Base-by-base conservation (phyloP, 108 stramenopile species). In the Epipyxis sp. region DNA sequence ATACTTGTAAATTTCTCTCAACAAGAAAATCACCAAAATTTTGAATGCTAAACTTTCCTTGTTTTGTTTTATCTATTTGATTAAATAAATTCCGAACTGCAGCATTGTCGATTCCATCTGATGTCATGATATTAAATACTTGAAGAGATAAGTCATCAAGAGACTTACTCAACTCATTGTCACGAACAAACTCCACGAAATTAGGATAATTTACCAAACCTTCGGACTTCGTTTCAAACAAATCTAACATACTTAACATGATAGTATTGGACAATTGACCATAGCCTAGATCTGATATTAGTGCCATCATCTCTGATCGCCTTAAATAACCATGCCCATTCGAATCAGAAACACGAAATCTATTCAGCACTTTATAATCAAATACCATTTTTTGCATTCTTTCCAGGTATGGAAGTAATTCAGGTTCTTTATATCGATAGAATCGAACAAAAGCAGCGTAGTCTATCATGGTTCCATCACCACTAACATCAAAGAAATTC, bases 401-500 rank as follows among this genome's bases (percentile, higher is more conserved):
- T 6, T 13, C 46, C 6, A 50, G 13, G 20, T 3, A 37, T 35
- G 44, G 41, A 35, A 46, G 20, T 13, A 46, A 16, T 39, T 46
- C 44, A 74, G 34, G 20, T 16, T 10, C 25, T 6, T n/a, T 10
- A 10, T 29, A 54, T 34, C 10, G 44, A 54, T 74, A 74, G 27
- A 10, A 34, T 74, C 43, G 50, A 37, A 74, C 40, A 39, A 74
- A 46, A 39, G 71, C 50, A 74, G 10, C 10, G 43, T 42, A 34
- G 71, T 42, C 29, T 74, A 29, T 29, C 42, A 35, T 39, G 40
- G 16, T 10, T 43, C 39, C 50, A 27, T 59, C 58, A 25, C 57
- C 59, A 42, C 13, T 13, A 2, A 37, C 45, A 46, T 78, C 61
- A 44, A 85, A 85, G 44, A 39, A 79, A 30, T 85, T 83, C 83